Evolutionary conservation across 1,284 basidiomycete species (phyloP).

Genomic region (Papiliotrema fonsecae): DNA sequence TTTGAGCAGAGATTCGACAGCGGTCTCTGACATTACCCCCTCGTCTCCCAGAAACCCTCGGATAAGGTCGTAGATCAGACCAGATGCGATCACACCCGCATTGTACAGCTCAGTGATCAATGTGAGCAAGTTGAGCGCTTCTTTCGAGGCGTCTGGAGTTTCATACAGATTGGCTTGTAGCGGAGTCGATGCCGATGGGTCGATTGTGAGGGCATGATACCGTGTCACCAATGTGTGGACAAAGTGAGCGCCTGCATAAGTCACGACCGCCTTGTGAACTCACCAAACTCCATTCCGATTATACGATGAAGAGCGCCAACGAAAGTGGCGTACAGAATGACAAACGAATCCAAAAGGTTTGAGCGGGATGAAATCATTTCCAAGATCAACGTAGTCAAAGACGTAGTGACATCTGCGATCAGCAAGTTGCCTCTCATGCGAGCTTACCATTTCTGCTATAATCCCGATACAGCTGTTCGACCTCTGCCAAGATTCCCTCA

Average conservation of each 20-base stretch:
- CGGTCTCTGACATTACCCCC: constrained; percentile 62
- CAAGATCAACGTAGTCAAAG: constrained; percentile 72
- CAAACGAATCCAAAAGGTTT: constrained; percentile 81
- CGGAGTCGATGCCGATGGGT: constrained; percentile 5
- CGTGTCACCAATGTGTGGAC: constrained; percentile 62
- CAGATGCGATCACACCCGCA: constrained; percentile 83
- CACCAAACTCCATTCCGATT: constrained; percentile 86
- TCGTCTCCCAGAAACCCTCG: constrained; percentile 62
- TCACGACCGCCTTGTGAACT: constrained; percentile 21
- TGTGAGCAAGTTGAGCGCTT: constrained; percentile 81
- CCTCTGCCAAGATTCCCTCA: constrained; percentile 66
- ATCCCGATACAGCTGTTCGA: constrained; percentile 74
- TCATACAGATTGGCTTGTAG: constrained; percentile 30
- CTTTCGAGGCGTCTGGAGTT: constrained; percentile 59
- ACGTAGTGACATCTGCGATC: constrained; percentile 69
- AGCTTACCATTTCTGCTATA: constrained; percentile 71
- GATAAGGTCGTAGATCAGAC: constrained; percentile 86
- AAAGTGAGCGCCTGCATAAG: constrained; percentile 64
- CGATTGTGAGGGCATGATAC: constrained; percentile 57
- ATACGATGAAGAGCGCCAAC: constrained; percentile 78
- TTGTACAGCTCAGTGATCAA: constrained; percentile 92
- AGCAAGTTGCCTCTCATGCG: neutral
- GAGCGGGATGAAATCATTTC: constrained; percentile 77
- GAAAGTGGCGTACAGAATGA: constrained; percentile 84
- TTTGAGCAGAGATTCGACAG: constrained; percentile 82